Conservation (phyloP, 345 rosid species). For the Odontarrhena argentea region DNA sequence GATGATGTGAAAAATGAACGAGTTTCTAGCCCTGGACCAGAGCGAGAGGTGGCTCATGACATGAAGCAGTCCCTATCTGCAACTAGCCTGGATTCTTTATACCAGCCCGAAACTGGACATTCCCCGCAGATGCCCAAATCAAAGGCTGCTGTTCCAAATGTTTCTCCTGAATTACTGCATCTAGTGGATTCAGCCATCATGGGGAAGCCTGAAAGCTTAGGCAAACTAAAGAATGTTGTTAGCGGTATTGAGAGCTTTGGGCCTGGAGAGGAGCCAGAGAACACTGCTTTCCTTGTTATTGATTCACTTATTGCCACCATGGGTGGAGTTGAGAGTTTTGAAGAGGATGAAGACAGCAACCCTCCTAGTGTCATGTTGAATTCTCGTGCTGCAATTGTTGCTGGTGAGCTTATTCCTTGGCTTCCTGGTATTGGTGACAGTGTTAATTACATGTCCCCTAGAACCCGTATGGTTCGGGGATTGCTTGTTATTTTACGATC, state of each 20-base stretch:
- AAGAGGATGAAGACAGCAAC: slow-evolving; percentile 86
- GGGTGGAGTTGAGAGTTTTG: slow-evolving; percentile 99
- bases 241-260: slow-evolving; percentile 77
- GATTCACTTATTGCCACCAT: slow-evolving; percentile 98
- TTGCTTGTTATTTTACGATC: slow-evolving; percentile 89
- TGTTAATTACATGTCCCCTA: slow-evolving; percentile 76
- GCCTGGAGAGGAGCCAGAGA: slow-evolving; percentile 73
- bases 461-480: slow-evolving; percentile 92
- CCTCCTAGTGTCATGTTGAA: slow-evolving; percentile 99
- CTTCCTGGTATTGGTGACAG: slow-evolving; percentile 79
- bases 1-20: slow-evolving; percentile 47
- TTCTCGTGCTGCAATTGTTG: slow-evolving; percentile 95
- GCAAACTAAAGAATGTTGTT: slow-evolving; percentile 84
- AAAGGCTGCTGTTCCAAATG: slow-evolving; percentile 80
- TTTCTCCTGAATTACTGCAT: slow-evolving; percentile 96
- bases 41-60: slow-evolving; percentile 44
- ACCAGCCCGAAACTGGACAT: slow-evolving; percentile 47
- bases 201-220: slow-evolving; percentile 95
- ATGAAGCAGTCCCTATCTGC: slow-evolving; percentile 56
- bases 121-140: slow-evolving; percentile 70
- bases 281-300: slow-evolving; percentile 79
- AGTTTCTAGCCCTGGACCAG: slow-evolving; percentile 66
- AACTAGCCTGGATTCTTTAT: slow-evolving; percentile 56
- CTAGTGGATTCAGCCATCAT: slow-evolving; percentile 98
- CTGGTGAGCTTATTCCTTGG: slow-evolving; percentile 92